phyloP scores from a whole-genome alignment of 257 asterid genomes.

The Solanum clarkiae region DNA sequence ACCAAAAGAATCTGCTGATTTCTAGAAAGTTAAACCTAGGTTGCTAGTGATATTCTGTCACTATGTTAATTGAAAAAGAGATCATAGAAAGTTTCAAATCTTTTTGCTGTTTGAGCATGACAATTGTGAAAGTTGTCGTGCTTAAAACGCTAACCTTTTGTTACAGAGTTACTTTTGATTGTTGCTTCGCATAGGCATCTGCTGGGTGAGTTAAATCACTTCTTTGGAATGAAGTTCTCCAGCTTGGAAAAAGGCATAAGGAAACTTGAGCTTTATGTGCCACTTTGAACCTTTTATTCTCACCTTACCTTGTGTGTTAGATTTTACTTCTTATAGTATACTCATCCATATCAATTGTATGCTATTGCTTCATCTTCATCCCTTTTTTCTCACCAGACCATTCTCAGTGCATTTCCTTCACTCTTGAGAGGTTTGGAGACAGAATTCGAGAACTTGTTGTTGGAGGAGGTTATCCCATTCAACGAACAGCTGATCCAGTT shows the following conservation, averaged over 20 bases:
- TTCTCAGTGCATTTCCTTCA: slow-evolving; percentile 56
- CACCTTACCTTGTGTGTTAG: background rate
- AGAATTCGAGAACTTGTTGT: slow-evolving; percentile 40
- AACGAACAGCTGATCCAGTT: slow-evolving; percentile 53
- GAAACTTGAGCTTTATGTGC: background rate
- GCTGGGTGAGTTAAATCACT: background rate
- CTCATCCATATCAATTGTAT: background rate
- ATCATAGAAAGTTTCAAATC: background rate
- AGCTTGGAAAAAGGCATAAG: background rate
- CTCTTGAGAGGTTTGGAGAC: slow-evolving; percentile 64
- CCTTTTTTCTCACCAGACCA: slow-evolving; percentile 23
- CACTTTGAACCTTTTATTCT: background rate
- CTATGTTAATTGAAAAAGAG: background rate
- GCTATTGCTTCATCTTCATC: background rate
- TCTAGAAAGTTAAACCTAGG: background rate
- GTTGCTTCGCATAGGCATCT: background rate
- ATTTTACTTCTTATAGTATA: background rate
- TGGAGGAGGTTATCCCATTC: slow-evolving; percentile 41
- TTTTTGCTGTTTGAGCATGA: background rate
- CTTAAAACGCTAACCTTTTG: background rate
- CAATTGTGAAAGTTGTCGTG: background rate
- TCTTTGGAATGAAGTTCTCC: background rate
- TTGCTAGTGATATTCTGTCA: background rate
- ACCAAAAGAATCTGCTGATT: background rate
- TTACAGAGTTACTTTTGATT: background rate